Evolutionary conservation across 2,329 filamentous ascomycete genomes (phyloP), one percentile per base, ranked within the genome.

Genomic region (Gaeumannomyces tritici): DNA sequence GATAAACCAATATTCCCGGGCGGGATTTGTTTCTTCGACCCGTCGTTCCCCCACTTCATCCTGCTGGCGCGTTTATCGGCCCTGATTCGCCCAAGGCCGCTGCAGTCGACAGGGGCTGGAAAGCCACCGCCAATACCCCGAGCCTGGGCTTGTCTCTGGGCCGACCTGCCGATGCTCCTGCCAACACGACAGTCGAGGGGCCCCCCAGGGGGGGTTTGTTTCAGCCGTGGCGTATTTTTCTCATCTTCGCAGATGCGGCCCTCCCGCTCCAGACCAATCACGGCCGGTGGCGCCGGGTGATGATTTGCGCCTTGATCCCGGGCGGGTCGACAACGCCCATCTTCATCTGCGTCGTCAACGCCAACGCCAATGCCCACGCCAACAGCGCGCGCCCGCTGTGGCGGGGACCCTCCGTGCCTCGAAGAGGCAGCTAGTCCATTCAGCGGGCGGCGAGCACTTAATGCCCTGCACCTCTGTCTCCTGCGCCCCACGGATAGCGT

Each of bases 151-250:
- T 47, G 42, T n/a, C 60, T 28, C 13, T 28, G 15, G 28, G 31
- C 28, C 33, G 21, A 51, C 21, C 27, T 56, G 26, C 31, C 31
- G 47, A 56, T 56, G 28, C 35, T 35, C 26, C 29, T 18, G 55
- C 28, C 26, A 56, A 56, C 55, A 56, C 13, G 11, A 51, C 42
- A 6, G 21, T 15, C 35, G 35, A 42, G 21, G 42, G 42, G 12
- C 4, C 21, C 2, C 18, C 4, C 31, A 33, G 31, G n/a, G 42
- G 42, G 35, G 35, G 12, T 42, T 42, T 6, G 65, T 67, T 71
- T 74, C 73, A 76, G 73, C 74, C 72, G 73, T 74, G 73, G 74
- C 73, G 73, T 69, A 66, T 21, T 35, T 58, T 69, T 68, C 65
- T 67, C 65, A 64, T 65, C 68, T 67, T 69, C 67, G 65, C 64